Percentiles rank a stretch among this genome's conserved stretches.
Conservation (phyloP, 768 basidiomycete genomes). For the Cantharellus anzutake region DNA sequence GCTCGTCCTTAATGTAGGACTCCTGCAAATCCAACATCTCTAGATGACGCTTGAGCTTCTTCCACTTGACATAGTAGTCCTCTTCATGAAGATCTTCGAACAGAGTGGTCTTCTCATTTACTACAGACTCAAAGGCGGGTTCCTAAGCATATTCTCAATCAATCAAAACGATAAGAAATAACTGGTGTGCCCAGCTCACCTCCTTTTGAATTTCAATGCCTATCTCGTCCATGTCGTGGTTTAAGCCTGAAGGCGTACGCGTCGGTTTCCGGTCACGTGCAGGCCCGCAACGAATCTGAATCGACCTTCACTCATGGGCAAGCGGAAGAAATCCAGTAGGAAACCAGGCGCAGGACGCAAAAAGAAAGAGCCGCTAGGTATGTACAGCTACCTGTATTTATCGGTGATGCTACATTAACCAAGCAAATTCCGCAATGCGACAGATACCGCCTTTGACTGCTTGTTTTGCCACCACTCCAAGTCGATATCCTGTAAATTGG, state of each 20-base stretch:
- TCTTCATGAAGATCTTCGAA: constrained; percentile 75
- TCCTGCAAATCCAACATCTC: constrained; percentile 91
- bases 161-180: background rate
- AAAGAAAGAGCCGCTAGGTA: constrained; percentile 57
- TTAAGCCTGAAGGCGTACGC: background rate
- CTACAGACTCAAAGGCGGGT: constrained; percentile 72
- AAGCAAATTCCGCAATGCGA: background rate
- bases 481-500: constrained; percentile 67
- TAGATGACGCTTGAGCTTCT: constrained; percentile 84
- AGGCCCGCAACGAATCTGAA: background rate
- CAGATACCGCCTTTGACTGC: constrained; percentile 74
- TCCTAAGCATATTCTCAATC: constrained; percentile 32
- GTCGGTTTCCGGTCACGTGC: background rate
- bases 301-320: constrained; percentile 38
- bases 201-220: constrained; percentile 70
- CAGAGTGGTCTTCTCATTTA: constrained; percentile 75
- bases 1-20: constrained; percentile 97
- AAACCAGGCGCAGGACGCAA: constrained; percentile 46
- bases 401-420: constrained; percentile 1
- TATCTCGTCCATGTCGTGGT: constrained; percentile 58
- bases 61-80: constrained; percentile 94
- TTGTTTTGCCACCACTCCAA: constrained; percentile 83
- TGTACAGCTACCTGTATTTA: constrained; percentile 10
- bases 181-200: constrained; percentile 25
- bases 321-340: constrained; percentile 77